These are phyloP conservation scores for Rhododendron ferrugineum DNA, from an alignment of 148 eudicot genomes.

Conservation along the genomic window DNA sequence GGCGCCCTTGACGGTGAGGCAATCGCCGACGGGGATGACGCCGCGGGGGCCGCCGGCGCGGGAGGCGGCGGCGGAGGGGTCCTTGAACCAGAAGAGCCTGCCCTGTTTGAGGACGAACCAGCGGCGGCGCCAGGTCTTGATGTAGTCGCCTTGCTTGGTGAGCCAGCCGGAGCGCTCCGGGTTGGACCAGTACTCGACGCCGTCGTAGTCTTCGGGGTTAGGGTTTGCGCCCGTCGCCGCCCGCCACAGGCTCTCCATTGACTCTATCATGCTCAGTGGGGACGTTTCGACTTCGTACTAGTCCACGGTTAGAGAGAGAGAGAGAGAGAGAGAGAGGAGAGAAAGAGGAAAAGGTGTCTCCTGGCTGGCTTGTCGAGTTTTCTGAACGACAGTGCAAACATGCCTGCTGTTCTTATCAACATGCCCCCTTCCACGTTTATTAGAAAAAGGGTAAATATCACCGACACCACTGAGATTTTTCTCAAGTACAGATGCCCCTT, in stretches of 20 bases:
- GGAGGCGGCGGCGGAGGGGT: conserved; percentile 34
- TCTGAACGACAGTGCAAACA: neutral
- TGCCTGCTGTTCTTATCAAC: neutral
- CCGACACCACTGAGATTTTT: no score
- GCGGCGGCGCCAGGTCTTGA: conserved; percentile 91
- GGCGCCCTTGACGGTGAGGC: conserved; percentile 76
- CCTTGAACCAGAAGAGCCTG: conserved; percentile 87
- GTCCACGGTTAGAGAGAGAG: neutral
- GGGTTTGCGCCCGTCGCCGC: conserved; percentile 38
- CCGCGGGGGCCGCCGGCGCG: conserved; percentile 58
- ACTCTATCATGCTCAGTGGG: neutral
- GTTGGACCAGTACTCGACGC: conserved; percentile 49
- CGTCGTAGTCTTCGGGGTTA: conserved; percentile 34
- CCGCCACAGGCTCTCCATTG: conserved; percentile 59
- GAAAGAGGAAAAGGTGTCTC: neutral
- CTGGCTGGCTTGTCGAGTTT: neutral
- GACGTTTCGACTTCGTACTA: neutral
- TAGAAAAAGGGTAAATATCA: no score
- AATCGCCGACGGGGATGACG: conserved; percentile 51
- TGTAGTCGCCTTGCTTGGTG: conserved; percentile 85
- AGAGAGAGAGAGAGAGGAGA: neutral
- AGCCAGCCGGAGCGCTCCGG: conserved; percentile 84
- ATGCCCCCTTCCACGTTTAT: no score
- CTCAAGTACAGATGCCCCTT: no score
- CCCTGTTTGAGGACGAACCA: conserved; percentile 80